A percentile compares a stretch with the other conserved stretches of the same genome.
phyloP scores from a whole-genome alignment of 495 filamentous ascomycete genomes.

The Aeminium ludgeri region DNA sequence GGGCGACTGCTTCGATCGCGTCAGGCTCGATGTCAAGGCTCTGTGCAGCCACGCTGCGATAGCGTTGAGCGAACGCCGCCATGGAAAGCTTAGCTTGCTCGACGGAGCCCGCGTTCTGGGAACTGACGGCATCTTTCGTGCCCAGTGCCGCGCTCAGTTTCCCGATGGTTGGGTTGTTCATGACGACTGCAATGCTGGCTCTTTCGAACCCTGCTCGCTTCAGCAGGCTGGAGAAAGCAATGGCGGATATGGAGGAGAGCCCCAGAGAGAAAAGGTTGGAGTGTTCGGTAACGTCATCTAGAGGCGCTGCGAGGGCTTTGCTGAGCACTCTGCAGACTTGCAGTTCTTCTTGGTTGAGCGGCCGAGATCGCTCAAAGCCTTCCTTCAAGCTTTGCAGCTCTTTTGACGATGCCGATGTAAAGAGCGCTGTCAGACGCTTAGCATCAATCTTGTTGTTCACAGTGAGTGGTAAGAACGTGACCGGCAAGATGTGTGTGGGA shows the following conservation, averaged over 20 bases:
- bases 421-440: slow-evolving; percentile 43
- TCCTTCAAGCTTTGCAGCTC: slow-evolving; percentile 37
- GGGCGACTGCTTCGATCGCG: slow-evolving; percentile 51
- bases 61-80: slow-evolving; percentile 38
- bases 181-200: slow-evolving; percentile 44
- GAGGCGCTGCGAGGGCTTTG: slow-evolving; percentile 29
- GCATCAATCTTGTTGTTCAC: slow-evolving; percentile 59
- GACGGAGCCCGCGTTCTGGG: not conserved
- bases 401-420: slow-evolving; percentile 34
- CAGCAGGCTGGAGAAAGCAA: slow-evolving; percentile 37
- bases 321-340: slow-evolving; percentile 37
- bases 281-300: slow-evolving; percentile 29
- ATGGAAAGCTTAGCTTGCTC: slow-evolving; percentile 23
- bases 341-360: slow-evolving; percentile 27
- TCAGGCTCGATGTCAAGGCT: slow-evolving; percentile 27
- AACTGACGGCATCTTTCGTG: not conserved
- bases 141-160: not conserved
- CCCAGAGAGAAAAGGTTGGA: slow-evolving; percentile 68
- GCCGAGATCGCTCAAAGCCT: slow-evolving; percentile 8
- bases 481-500: slow-evolving; percentile 51
- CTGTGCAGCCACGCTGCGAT: slow-evolving; percentile 31
- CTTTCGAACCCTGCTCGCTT: slow-evolving; percentile 32
- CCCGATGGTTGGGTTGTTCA: slow-evolving; percentile 29
- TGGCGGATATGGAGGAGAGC: slow-evolving; percentile 64
- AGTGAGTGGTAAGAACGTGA: slow-evolving; percentile 48